Conservation (phyloP, 495 filamentous ascomycete species). For the Apodospora peruviana region DNA sequence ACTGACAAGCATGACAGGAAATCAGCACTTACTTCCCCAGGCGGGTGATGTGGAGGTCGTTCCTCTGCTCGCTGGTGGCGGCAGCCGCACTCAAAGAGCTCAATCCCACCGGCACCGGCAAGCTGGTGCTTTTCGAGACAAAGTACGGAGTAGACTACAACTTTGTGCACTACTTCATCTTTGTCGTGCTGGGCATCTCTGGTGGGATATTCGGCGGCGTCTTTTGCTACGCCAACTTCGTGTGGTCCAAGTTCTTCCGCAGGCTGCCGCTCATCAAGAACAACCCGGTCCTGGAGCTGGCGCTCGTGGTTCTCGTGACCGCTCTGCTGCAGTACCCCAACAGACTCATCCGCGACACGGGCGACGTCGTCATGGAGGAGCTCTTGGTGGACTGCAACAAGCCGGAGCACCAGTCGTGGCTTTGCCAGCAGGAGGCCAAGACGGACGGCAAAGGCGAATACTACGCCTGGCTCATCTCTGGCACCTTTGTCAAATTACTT, state of each 20-base stretch:
- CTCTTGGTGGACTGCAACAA: constrained; percentile 48
- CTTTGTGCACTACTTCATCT: constrained; percentile 47
- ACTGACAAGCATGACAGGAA: too few relatives aligned
- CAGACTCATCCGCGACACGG: constrained; percentile 44
- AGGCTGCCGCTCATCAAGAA: constrained; percentile 43
- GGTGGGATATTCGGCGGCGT: constrained; percentile 51
- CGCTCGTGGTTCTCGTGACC: constrained; percentile 46
- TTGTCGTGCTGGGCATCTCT: constrained; percentile 47
- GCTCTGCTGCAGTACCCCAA: constrained; percentile 52
- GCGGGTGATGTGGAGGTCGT: constrained; percentile 49
- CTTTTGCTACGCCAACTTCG: constrained; percentile 52
- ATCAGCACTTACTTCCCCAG: constrained; percentile 50
- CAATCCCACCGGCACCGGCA: constrained; percentile 53
- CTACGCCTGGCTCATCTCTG: constrained; percentile 46
- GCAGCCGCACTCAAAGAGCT: constrained; percentile 46
- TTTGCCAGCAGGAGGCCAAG: constrained; percentile 42
- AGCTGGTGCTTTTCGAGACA: constrained; percentile 53
- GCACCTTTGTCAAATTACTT: constrained; percentile 46
- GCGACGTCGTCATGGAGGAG: constrained; percentile 49
- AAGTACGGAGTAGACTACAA: constrained; percentile 49
- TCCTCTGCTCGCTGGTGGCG: constrained; percentile 50
- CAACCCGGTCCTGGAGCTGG: constrained; percentile 48
- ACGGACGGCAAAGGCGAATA: constrained; percentile 27
- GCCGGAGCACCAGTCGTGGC: constrained; percentile 28
- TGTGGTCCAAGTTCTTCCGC: constrained; percentile 51